Evolutionary conservation across 1,139 yeast genomes (phyloP), one percentile per base, ranked within the genome.

Genomic region (Protomyces inouyei): DNA sequence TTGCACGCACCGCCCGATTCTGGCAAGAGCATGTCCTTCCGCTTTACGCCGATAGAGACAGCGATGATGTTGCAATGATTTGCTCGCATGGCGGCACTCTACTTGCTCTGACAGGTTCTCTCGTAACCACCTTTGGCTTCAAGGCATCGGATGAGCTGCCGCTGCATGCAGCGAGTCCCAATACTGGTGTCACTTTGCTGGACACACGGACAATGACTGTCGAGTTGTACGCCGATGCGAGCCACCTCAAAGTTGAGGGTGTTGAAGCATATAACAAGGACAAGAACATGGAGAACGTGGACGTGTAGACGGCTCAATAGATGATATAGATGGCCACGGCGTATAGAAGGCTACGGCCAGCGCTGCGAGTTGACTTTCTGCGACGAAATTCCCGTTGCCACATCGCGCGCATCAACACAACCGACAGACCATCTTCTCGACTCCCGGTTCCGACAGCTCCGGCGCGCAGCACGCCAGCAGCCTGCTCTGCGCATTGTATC

Each of bases 31-130:
- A 40, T 6, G 52, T 59, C 36, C 52, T 51, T 51, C 63, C 57
- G 12, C 35, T 59, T 18, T 59, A 59, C 43, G 51, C 28, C 3
- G 4, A 43, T 35, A 14, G 9, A n/a, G 45, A 35, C 35, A 18
- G 32, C 38, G 46, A 25, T 18, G 36, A 12, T 14, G 55, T 51
- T 12, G 35, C 28, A 5, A 52, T 52, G 28, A 43, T 59, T 52
- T 59, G 56, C 46, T 40, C 53, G 21, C 63, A 59, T 43, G 63
- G 63, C n/a, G 63, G 63, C 4, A 59, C 63, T 12, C 53, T 59
- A 10, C 43, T 59, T 4, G 40, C 37, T 4, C 52, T 59, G 35
- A 43, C 57, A n/a, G 40, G 36, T 8, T 28, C 63, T 14, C 56
- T 59, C 14, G 28, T 37, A 2, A 23, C 23, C 23, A 59, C 63